Evolutionary conservation across 1,284 basidiomycete genomes (phyloP), one percentile per base, ranked within the genome.

Genomic region (Boletus smithii): DNA sequence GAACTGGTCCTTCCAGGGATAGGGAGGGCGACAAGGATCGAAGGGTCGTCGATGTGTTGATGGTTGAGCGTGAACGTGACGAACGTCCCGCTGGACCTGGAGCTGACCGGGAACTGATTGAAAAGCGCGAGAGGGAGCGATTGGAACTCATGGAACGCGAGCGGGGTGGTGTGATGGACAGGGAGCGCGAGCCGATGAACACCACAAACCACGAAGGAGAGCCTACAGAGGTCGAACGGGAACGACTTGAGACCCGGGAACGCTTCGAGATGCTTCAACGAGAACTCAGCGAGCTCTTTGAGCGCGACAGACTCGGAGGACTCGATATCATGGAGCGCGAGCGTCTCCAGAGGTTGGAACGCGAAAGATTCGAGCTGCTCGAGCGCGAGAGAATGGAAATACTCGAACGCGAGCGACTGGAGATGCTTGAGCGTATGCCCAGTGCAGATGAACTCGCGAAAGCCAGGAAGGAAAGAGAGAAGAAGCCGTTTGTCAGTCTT

Each of bases 401-500:
- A 8, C 42, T 66, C 14, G 62, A 67, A 44, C 63, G 65, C 4
- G 62, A 64, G 31, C 64, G 62, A 1, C 23, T 65, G 32, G 62
- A 63, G 42, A 61, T 63, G 48, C 55, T 64, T 31, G 62, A 67
- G 10, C 63, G 65, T 5, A 56, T 64, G 49, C 66, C 65, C 4
- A 66, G 55, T 17, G 59, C 61, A n/a, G 63, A 64, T 9, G 63
- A 65, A 24, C 66, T 68, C 6, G 53, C 54, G 2, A 61, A 57
- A 7, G 58, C 58, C 38, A 61, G 65, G 26, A 50, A 57, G 53
- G 68, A 72, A 42, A 63, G 67, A 34, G 66, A 65, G 56, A 65
- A 69, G 18, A 62, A 64, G 32, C 63, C 68, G 22, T 62, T 65
- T 24, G 66, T 79, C 23, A 65, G 81, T 53, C 68, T 90, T 34